A percentile compares a stretch with the other conserved stretches of the same genome.
Conservation (phyloP, 2,329 filamentous ascomycete genomes). For the Aspergillus vadensis region DNA sequence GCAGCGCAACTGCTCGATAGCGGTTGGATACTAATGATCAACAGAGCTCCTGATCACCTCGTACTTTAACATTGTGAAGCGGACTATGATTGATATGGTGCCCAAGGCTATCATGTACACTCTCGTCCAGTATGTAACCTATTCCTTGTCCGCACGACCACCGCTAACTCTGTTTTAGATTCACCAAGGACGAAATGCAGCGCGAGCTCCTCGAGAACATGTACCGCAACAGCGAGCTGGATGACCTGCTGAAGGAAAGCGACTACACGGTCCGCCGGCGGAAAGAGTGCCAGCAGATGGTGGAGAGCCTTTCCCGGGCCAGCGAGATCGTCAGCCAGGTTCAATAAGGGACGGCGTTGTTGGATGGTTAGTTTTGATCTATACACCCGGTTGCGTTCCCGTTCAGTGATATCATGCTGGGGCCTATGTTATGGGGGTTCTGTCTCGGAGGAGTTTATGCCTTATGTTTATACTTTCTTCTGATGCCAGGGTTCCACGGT, state of each 20-base stretch:
- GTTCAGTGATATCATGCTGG: constrained; percentile 5
- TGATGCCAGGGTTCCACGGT: constrained; percentile 15
- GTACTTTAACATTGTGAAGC: constrained; percentile 97
- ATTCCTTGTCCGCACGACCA: no score
- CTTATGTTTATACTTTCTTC: constrained; percentile 20
- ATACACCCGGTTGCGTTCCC: constrained; percentile 13
- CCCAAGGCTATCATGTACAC: constrained; percentile 99
- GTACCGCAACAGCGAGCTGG: constrained; percentile 87
- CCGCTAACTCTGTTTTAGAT: constrained; percentile 53
- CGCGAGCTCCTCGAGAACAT: constrained; percentile 94
- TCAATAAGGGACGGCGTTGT: constrained; percentile 45
- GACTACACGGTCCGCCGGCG: constrained; percentile 92
- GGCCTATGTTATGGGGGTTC: constrained; percentile 17
- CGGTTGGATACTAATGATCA: constrained; percentile 17
- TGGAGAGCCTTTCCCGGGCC: constrained; percentile 84
- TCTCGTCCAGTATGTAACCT: constrained; percentile 77
- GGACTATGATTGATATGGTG: constrained; percentile 99
- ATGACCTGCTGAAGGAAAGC: constrained; percentile 95
- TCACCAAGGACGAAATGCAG: constrained; percentile 98
- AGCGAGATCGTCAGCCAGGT: constrained; percentile 92
- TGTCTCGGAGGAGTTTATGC: constrained; percentile 13
- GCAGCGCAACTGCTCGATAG: no score
- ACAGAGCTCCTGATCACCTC: constrained; percentile 90
- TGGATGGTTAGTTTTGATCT: constrained; percentile 23
- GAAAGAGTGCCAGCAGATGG: constrained; percentile 99